Base-by-base conservation (phyloP, 169 alveolate species). In the Ichthyophthirius multifiliis region DNA sequence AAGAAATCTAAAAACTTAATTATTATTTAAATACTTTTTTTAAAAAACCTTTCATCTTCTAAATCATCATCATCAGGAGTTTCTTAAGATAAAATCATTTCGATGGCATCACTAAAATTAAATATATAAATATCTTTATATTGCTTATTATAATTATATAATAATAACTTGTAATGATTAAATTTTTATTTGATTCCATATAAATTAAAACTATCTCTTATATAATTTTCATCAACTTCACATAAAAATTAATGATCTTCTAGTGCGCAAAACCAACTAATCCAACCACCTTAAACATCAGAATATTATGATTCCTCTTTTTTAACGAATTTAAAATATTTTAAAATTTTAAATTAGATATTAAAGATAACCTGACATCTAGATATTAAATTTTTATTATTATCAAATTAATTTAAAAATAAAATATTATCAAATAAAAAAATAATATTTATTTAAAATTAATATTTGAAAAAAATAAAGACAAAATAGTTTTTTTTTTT, bases 221-320 rank as follows among this genome's bases (percentile, higher is more conserved):
- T 88, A 65, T 75, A 94, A 15, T 92, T 94, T 37, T 90, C 93
- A 74, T 95, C 98, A 1, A 93, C 94, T 86, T 95, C 96, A 4
- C 81, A 74, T 34, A 95, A 89, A 83, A 91, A 95, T 75, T 92
- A 93, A 76, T 95, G 96, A 32, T 96, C 98, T 80, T 92, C 96
- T 12, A 93, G 81, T 55, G 90, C 86, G 48, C 96, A 92, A 81
- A 92, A 91, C 96, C 98, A 95, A 43, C 86, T 83, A 43, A 95
- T 92, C 97, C 98, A 95, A n/a, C 86, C 86, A 35, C 86, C 86
- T 18, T 74, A 65, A 81, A 46, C 63, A 32, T 67, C 81, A 55
- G 81, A 71, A 41, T 67, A 81, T 73, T 48, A 48, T 39, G 82
- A 71, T 23, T 81, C 86, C 82, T 81, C 86, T 81, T 44, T 43